Conservation (phyloP, 257 asterid species). For the Penstemon eatonii region DNA sequence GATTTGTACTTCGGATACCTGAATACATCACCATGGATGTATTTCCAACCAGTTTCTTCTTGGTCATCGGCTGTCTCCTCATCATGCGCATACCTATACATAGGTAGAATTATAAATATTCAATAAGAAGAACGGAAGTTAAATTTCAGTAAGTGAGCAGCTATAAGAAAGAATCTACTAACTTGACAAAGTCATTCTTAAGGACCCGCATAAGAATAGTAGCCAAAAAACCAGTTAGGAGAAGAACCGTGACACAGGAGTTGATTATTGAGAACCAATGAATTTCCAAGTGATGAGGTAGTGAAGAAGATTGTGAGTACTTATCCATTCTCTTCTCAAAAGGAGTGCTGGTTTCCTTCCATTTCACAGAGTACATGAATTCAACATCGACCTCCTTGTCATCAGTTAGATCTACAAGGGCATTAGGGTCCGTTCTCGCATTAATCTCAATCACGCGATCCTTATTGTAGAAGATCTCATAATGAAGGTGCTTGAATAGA, state of each 20-base stretch:
- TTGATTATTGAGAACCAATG: constrained; percentile 79
- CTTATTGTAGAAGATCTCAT: constrained; percentile 56
- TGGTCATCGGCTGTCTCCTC: constrained; percentile 70
- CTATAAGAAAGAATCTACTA: constrained; percentile 27
- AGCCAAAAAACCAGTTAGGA: constrained; percentile 66
- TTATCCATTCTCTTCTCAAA: constrained; percentile 78
- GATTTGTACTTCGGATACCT: constrained; percentile 65
- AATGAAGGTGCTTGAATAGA: constrained; percentile 65
- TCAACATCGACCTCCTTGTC: constrained; percentile 63
- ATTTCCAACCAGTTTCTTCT: constrained; percentile 82
- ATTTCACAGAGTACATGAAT: constrained; percentile 56
- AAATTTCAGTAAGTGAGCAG: background rate
- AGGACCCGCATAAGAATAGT: constrained; percentile 70
- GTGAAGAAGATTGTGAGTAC: constrained; percentile 59
- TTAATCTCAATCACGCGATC: constrained; percentile 76
- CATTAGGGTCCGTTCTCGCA: constrained; percentile 63
- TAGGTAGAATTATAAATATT: background rate
- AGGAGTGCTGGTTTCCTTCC: constrained; percentile 57
- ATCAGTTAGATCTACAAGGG: constrained; percentile 62
- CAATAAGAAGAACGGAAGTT: background rate
- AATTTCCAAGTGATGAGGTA: constrained; percentile 63
- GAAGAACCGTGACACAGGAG: constrained; percentile 67
- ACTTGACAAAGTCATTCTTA: constrained; percentile 74
- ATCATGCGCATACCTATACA: constrained; percentile 61
- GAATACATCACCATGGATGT: constrained; percentile 75